Evolutionary conservation across 306 rosid species (phyloP).

Genomic region (Trichosanthes truncata): DNA sequence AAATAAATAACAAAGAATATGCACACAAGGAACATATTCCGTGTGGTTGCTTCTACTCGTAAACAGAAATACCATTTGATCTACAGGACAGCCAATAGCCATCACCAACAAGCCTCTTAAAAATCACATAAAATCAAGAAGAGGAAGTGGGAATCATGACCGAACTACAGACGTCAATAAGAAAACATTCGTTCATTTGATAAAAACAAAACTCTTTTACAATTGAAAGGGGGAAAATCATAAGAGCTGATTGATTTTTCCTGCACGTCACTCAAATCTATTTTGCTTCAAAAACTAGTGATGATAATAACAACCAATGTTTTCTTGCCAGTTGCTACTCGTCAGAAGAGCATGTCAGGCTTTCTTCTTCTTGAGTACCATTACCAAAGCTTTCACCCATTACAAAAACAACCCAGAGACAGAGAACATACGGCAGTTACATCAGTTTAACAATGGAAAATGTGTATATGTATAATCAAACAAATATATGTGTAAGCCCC

Average conservation of each 20-base stretch:
- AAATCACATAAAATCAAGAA: neutral
- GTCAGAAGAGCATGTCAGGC: neutral
- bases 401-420: neutral
- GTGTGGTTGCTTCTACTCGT: neutral
- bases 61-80: neutral
- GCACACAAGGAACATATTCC: neutral
- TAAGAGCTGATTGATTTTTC: neutral
- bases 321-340: neutral
- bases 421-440: neutral
- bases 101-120: neutral
- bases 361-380: neutral
- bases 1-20: neutral
- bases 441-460: neutral
- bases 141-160: neutral
- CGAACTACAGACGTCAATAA: neutral
- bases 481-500: neutral
- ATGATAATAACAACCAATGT: neutral
- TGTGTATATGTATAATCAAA: neutral
- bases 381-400: neutral
- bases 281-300: neutral
- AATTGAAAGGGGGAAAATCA: neutral
- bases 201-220: neutral
- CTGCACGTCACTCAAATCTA: neutral
- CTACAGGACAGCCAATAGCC: neutral
- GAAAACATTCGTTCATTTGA: neutral